Base-by-base conservation (phyloP, 371 early-diverging fungal species). In the Actinomortierella ambigua region DNA sequence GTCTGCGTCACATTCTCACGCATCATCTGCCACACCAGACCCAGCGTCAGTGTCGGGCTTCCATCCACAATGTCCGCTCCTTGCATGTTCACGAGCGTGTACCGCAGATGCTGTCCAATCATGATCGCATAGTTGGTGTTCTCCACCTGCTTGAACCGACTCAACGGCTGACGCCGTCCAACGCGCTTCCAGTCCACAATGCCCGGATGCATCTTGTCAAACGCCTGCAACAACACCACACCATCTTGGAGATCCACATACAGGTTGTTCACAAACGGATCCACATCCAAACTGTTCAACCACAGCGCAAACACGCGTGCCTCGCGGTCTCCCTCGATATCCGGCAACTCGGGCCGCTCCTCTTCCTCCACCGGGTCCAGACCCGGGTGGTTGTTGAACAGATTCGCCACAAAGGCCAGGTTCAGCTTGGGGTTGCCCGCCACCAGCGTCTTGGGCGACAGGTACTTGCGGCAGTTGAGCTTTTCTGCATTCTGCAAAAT, bases 11-110 rank as follows among this genome's bases (percentile, higher is more conserved):
- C 90, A 77, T 98, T 93, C 63, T 93, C 95, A 40, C 98, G 90
- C 98, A 98, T 98, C 78, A 98, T 81, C 82, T 98, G 98, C 98
- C 98, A 98, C 39, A 93, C 93, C 22, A 96, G 79, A 13, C 84
- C 88, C 41, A 98, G 82, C 5, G 94, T 95, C 48, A 98, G 81
- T 7, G 90, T 95, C 43, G 89, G 91, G 58, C 82, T 85, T 29
- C 95, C 98, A 62, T 97, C 98, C 17, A 90, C 89, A 63, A 98
- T 90, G 78, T 98, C 98, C 7, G 94, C 86, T 23, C 98, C 98
- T 77, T 95, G 96, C 69, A 98, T 95, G 50, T 94, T 95, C 23
- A 98, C 97, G 39, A 98, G 83, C 8, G 96, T 91, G 79, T 95
- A 97, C 40, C 84, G 83, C 46, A 91, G 77, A 44, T 84, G 83